Evolutionary conservation across 2,329 filamentous ascomycete species (phyloP).

Genomic region (Scedosporium minutisporum): DNA sequence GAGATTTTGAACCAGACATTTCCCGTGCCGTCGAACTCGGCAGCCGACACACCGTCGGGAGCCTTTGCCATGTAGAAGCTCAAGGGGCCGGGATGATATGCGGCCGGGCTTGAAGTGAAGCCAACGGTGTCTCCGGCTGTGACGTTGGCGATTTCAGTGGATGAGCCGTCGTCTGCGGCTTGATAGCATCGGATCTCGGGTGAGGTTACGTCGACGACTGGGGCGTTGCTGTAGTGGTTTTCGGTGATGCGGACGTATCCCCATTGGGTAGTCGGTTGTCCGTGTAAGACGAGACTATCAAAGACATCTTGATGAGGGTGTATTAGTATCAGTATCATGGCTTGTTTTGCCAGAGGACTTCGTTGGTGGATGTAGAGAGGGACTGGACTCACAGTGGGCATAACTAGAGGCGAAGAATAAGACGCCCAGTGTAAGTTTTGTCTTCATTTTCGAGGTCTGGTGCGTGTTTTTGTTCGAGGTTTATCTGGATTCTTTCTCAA

Average conservation of each 20-base stretch:
- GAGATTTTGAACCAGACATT: constrained; percentile 29
- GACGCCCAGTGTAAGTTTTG: background rate
- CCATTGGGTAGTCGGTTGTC: constrained; percentile 8
- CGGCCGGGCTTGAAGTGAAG: constrained; percentile 25
- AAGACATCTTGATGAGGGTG: background rate
- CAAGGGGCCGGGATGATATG: constrained; percentile 28
- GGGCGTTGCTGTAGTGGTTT: constrained; percentile 15
- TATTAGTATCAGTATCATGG: background rate
- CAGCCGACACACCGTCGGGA: constrained; percentile 21
- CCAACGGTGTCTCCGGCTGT: constrained; percentile 27
- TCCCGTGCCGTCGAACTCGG: constrained; percentile 22
- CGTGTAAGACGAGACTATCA: background rate
- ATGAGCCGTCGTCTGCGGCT: background rate
- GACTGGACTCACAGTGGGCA: background rate
- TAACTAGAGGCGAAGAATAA: background rate
- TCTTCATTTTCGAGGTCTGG: background rate
- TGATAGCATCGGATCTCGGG: constrained; percentile 19
- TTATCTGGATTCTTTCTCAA: too few species aligned
- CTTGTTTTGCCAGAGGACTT: too few species aligned
- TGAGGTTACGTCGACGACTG: constrained; percentile 16
- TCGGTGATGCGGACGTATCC: constrained; percentile 14
- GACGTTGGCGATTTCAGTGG: constrained; percentile 15
- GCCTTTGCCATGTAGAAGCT: constrained; percentile 27
- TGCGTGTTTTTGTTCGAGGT: too few species aligned
- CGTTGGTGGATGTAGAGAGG: background rate